Evolutionary conservation across 1,139 yeast genomes (phyloP).

Genomic region (Sugiyamaella paludigena): DNA sequence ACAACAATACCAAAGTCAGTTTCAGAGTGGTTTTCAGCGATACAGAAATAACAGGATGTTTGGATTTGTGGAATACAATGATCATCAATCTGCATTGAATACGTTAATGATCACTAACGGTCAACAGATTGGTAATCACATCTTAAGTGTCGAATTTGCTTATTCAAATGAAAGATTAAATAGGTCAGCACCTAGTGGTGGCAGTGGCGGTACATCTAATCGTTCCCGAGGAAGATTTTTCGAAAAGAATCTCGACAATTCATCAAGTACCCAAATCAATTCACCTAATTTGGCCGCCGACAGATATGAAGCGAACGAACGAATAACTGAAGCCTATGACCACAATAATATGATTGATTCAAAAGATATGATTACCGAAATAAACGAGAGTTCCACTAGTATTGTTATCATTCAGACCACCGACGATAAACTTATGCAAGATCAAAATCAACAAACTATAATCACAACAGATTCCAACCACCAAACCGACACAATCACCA

Average conservation of each 20-base stretch:
- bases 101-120: slow-evolving; percentile 13
- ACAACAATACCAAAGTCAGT: neutral
- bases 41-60: slow-evolving; percentile 3
- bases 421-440: too few relatives aligned
- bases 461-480: too few relatives aligned
- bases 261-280: neutral
- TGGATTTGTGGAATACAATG: slow-evolving; percentile 14
- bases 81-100: slow-evolving; percentile 10
- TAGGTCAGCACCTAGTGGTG: neutral
- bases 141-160: slow-evolving; percentile 14
- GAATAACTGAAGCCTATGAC: too few relatives aligned
- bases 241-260: neutral
- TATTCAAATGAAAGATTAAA: slow-evolving; percentile 7
- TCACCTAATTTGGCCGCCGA: too few relatives aligned
- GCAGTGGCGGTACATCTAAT: neutral
- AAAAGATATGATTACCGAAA: too few relatives aligned
- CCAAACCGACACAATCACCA: too few relatives aligned
- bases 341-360: too few relatives aligned
- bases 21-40: slow-evolving; percentile 2
- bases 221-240: neutral
- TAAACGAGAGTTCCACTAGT: neutral
- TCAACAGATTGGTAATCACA: slow-evolving; percentile 3
- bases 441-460: too few relatives aligned
- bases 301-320: too few relatives aligned
- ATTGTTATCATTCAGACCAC: neutral